These are phyloP conservation scores for Crocinoboletus sp. DNA, from an alignment of 1,284 basidiomycete species.

Conservation along the genomic window DNA sequence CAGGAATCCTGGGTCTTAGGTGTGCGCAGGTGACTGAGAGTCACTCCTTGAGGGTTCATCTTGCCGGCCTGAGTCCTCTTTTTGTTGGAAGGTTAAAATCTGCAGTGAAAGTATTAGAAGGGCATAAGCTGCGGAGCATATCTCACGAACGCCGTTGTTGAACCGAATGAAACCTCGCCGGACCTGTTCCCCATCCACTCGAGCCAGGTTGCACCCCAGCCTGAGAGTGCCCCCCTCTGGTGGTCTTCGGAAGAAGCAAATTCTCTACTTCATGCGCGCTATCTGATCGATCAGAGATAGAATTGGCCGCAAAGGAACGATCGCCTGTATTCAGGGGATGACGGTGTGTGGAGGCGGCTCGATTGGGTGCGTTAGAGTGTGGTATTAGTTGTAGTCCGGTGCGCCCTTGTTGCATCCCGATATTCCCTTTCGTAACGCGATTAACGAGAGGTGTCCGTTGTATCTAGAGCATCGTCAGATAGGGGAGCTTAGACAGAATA, in stretches of 20 bases:
- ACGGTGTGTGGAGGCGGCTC: conserved; percentile 21
- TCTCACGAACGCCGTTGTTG: conserved; percentile 30
- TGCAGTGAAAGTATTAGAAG: conserved; percentile 12
- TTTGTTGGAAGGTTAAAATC: conserved; percentile 27
- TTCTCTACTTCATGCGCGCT: conserved; percentile 68
- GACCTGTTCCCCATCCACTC: conserved; percentile 27
- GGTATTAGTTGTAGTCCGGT: conserved; percentile 16
- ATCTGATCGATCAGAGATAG: conserved; percentile 58
- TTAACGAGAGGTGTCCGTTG: conserved; percentile 68
- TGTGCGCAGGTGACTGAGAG: background rate
- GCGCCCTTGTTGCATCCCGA: conserved; percentile 30
- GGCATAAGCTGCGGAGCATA: background rate
- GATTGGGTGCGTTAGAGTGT: conserved; percentile 14
- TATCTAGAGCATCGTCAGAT: conserved; percentile 40
- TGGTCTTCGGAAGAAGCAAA: conserved; percentile 39
- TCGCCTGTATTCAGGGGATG: conserved; percentile 32
- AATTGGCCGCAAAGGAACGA: conserved; percentile 37
- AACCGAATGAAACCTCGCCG: conserved; percentile 15
- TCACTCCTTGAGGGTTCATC: conserved; percentile 16
- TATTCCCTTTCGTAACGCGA: conserved; percentile 37
- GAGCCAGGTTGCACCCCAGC: conserved; percentile 13
- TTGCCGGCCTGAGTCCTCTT: conserved; percentile 29
- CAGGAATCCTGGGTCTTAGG: conserved; percentile 1
- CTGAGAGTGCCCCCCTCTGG: conserved; percentile 12
- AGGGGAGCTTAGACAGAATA: background rate